Base-by-base conservation (phyloP, 2,329 filamentous ascomycete species). In the Fusarium sp. region DNA sequence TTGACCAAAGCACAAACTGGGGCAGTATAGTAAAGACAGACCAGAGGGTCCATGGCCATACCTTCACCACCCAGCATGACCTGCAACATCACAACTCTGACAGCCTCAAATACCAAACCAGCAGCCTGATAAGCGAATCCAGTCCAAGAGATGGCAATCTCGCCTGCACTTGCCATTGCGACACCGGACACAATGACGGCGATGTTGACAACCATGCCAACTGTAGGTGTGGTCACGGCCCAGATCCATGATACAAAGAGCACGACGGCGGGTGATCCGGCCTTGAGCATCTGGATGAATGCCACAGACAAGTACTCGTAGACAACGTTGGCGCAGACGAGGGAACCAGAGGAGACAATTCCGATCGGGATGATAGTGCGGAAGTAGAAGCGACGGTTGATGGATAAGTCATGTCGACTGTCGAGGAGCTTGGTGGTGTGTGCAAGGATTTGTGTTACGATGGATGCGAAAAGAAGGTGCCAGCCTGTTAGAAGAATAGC, bases 381-480 rank as follows among this genome's bases (percentile, higher is more conserved):
- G 1, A 70, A 24, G 11, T 60, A 45, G 35, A 74, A 63, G 16
- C 68, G 39, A 64, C 72, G 59, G 41, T 29, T 74, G 13, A 69
- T 61, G 1, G 71, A 66, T 7, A 75, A 45, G 0, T 67, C 27
- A 45, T 74, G 71, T 13, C 72, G 63, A n/a, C 60, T 67, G 11
- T 75, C 68, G 52, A 75, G 73, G 1, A 67, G 60, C 0, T 54
- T 65, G 11, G 73, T 74, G 10, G 68, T 72, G 14, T 50, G 73
- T 18, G 73, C 73, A 18, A 75, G 68, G 10, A 72, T 64, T 35
- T 75, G 71, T 6, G 73, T 75, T 5, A 71, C 58, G 6, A 75
- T 27, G 0, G 73, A 59, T 22, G 73, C 71, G 20, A 75, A 75
- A 8, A 75, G 20, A 5, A 75, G 73, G 43, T 75, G 73, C 71